Evolutionary conservation across 2,329 filamentous ascomycete species (phyloP).

Genomic region (Dendryphion nanum): DNA sequence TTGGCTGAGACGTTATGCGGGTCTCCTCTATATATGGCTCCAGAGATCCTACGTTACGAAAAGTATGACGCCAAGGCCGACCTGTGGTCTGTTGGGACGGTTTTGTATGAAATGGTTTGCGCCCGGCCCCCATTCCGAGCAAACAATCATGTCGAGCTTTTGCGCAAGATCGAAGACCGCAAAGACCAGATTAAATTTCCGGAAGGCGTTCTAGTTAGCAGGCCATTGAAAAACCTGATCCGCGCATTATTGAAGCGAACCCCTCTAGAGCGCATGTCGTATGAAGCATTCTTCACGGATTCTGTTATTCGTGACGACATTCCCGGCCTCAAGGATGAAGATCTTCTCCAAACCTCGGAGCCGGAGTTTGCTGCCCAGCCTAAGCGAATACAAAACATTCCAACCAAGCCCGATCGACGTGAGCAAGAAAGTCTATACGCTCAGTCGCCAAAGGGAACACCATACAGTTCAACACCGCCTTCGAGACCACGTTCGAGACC

Average conservation of each 20-base stretch:
- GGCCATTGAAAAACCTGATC: slow-evolving; percentile 78
- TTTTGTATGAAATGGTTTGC: slow-evolving; percentile 91
- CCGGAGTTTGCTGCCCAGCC: slow-evolving; percentile 19
- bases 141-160: slow-evolving; percentile 88
- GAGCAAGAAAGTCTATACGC: slow-evolving; percentile 29
- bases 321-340: slow-evolving; percentile 77
- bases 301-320: slow-evolving; percentile 72
- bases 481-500: slow-evolving; percentile 33
- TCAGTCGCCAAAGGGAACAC: slow-evolving; percentile 30
- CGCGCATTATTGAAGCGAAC: slow-evolving; percentile 79
- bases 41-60: slow-evolving; percentile 94
- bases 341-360: slow-evolving; percentile 49
- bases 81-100: slow-evolving; percentile 95
- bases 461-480: slow-evolving; percentile 30
- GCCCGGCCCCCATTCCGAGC: slow-evolving; percentile 89
- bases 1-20: slow-evolving; percentile 95
- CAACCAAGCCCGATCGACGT: slow-evolving; percentile 26
- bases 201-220: slow-evolving; percentile 66
- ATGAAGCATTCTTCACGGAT: slow-evolving; percentile 80
- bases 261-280: slow-evolving; percentile 80
- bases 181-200: slow-evolving; percentile 85
- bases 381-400: slow-evolving; percentile 27
- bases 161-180: slow-evolving; percentile 85
- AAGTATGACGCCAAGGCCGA: slow-evolving; percentile 97
- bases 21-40: slow-evolving; percentile 97